These are phyloP conservation scores for Emergomyces orientalis DNA, from an alignment of 2,329 filamentous ascomycete species.

Conservation along the genomic window DNA sequence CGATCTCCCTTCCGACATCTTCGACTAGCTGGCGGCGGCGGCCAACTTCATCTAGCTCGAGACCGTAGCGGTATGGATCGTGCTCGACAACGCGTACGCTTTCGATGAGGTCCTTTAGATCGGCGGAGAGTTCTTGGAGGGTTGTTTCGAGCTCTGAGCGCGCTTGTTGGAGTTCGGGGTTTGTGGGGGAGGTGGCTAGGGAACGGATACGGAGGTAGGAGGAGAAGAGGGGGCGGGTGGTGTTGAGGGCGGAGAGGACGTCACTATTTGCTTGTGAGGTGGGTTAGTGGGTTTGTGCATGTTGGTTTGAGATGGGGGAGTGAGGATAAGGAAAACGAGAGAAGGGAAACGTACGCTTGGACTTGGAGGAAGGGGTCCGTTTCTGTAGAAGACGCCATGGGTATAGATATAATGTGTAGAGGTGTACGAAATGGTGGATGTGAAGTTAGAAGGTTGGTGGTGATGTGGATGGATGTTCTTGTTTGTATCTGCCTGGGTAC, in stretches of 20 bases:
- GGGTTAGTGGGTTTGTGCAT: not conserved
- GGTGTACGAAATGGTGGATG: not conserved
- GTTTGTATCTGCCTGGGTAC: not conserved
- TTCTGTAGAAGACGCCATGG: slow-evolving; percentile 25
- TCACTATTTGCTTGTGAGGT: slow-evolving; percentile 50
- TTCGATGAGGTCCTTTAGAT: slow-evolving; percentile 79
- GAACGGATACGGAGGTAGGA: slow-evolving; percentile 95
- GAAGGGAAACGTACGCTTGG: slow-evolving; percentile 31
- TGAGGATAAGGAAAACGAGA: slow-evolving; percentile 10
- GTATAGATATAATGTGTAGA: not conserved
- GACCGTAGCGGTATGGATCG: slow-evolving; percentile 76
- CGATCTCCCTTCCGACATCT: slow-evolving; percentile 80
- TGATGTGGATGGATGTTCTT: slow-evolving; percentile 6
- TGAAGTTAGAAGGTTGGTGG: not conserved
- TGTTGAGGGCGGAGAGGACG: slow-evolving; percentile 71
- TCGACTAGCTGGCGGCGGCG: slow-evolving; percentile 73
- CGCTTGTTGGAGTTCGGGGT: slow-evolving; percentile 59
- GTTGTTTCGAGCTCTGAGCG: slow-evolving; percentile 70
- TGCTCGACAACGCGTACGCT: slow-evolving; percentile 81
- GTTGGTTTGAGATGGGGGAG: no score
- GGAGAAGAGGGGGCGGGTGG: slow-evolving; percentile 76
- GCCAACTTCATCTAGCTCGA: slow-evolving; percentile 71
- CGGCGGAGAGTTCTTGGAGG: slow-evolving; percentile 64
- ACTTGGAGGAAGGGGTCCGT: slow-evolving; percentile 41
- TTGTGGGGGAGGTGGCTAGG: slow-evolving; percentile 59